Conservation (phyloP, 805 yeast species). For the Cyberlindnera misumaiensis region DNA sequence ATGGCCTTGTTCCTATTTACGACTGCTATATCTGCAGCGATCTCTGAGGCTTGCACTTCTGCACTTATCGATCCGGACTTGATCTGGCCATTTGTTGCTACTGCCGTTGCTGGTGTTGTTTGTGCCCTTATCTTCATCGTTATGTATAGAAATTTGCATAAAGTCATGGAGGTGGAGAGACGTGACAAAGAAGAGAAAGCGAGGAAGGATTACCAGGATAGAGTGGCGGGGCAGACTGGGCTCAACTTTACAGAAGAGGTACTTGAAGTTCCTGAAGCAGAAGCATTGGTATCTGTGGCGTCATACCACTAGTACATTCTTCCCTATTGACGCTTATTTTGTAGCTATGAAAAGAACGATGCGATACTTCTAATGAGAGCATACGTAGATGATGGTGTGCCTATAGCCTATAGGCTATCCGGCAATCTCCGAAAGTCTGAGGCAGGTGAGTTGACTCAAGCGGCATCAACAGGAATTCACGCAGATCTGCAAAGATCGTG, state of each 20-base stretch:
- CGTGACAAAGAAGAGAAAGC: slow-evolving; percentile 12
- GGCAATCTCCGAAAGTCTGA: too few relatives aligned
- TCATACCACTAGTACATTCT: too few relatives aligned
- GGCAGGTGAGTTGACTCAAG: too few relatives aligned
- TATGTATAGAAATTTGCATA: slow-evolving; percentile 16
- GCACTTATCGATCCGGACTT: slow-evolving; percentile 63
- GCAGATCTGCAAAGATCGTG: too few relatives aligned
- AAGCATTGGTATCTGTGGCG: too few relatives aligned
- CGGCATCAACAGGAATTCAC: too few relatives aligned
- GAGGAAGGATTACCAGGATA: slow-evolving; percentile 8
- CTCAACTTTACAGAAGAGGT: slow-evolving; percentile 18
- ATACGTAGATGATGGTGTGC: too few relatives aligned
- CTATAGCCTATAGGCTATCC: too few relatives aligned
- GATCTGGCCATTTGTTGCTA: slow-evolving; percentile 61
- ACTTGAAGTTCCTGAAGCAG: too few relatives aligned
- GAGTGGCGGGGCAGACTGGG: slow-evolving; percentile 3
- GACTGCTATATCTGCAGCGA: slow-evolving; percentile 70
- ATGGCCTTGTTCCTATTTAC: slow-evolving; percentile 57
- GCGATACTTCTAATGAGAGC: too few relatives aligned
- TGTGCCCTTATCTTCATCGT: slow-evolving; percentile 52
- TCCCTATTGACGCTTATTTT: too few relatives aligned
- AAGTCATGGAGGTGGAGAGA: slow-evolving; percentile 19
- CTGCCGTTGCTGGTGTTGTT: slow-evolving; percentile 50
- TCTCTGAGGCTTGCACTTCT: slow-evolving; percentile 67
- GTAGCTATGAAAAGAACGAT: too few relatives aligned